phyloP scores from a whole-genome alignment of 345 rosid species.

The Camelina hispida region DNA sequence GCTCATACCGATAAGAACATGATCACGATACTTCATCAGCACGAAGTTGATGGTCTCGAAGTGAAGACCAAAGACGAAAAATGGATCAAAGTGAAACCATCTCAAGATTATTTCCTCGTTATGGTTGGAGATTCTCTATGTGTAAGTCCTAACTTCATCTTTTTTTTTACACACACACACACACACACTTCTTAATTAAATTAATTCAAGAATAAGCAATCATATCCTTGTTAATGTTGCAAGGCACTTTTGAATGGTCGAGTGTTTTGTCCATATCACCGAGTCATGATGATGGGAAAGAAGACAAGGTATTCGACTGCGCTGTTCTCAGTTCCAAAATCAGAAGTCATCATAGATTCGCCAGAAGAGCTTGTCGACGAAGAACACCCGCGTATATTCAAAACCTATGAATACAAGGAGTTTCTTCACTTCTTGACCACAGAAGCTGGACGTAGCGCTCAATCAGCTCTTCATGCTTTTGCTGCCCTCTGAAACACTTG shows the following conservation, averaged over 20 bases:
- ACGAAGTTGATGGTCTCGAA: constrained; percentile 60
- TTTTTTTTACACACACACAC: no score
- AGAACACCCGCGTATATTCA: constrained; percentile 57
- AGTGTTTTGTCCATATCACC: constrained; percentile 56
- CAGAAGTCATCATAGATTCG: constrained; percentile 48
- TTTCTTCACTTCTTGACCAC: constrained; percentile 49
- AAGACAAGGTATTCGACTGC: constrained; percentile 58
- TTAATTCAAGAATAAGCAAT: no score
- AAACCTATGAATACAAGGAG: constrained; percentile 53
- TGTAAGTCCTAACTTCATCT: constrained; percentile 40
- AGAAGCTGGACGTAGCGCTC: constrained; percentile 47
- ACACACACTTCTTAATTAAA: not conserved
- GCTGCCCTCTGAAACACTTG: constrained; percentile 42
- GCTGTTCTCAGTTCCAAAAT: constrained; percentile 59
- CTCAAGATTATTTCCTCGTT: constrained; percentile 50
- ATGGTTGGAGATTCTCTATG: constrained; percentile 57
- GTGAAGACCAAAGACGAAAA: constrained; percentile 52
- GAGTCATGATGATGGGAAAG: constrained; percentile 65
- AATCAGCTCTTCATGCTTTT: constrained; percentile 48
- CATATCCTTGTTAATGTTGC: constrained; percentile 4
- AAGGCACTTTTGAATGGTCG: constrained; percentile 81
- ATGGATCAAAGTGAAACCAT: constrained; percentile 57
- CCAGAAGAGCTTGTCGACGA: constrained; percentile 61
- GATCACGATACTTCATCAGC: constrained; percentile 61
- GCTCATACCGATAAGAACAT: constrained; percentile 63